Evolutionary conservation across 2,329 filamentous ascomycete genomes (phyloP).

Genomic region (Diaporthe helianthi): DNA sequence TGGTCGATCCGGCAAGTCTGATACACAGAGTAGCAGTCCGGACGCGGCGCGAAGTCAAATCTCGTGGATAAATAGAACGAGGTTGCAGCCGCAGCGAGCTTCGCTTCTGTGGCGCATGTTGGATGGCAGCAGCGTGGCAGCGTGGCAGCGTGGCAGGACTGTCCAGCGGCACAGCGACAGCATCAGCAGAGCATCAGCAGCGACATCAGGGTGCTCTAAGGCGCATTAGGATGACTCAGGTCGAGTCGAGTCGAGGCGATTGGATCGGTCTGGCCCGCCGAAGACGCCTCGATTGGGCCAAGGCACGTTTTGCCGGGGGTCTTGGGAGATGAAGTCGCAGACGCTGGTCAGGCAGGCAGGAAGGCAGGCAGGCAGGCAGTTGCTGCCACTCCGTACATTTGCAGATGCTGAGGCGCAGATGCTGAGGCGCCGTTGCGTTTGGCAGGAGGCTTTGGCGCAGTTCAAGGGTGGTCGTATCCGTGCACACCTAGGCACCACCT

Average conservation of each 20-base stretch:
- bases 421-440: constrained; percentile 26
- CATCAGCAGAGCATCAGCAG: not conserved
- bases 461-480: not conserved
- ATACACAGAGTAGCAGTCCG: constrained; percentile 25
- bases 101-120: constrained; percentile 5
- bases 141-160: not conserved
- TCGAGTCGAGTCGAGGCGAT: constrained; percentile 6
- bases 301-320: constrained; percentile 24
- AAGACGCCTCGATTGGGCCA: constrained; percentile 14
- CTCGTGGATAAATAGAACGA: constrained; percentile 20
- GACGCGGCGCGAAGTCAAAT: constrained; percentile 17
- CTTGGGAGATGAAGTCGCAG: constrained; percentile 20
- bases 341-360: too few species aligned
- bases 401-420: constrained; percentile 16
- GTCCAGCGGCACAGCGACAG: not conserved
- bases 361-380: too few species aligned
- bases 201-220: not conserved
- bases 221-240: not conserved
- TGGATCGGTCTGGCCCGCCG: constrained; percentile 22
- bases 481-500: not conserved
- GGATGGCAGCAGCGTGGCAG: not conserved
- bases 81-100: constrained; percentile 22
- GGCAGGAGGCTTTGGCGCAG: not conserved
- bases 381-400: too few species aligned
- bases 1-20: constrained; percentile 24